These are phyloP conservation scores for Pseudogymnoascus sp. DNA, from an alignment of 2,329 filamentous ascomycete genomes.

Conservation along the genomic window DNA sequence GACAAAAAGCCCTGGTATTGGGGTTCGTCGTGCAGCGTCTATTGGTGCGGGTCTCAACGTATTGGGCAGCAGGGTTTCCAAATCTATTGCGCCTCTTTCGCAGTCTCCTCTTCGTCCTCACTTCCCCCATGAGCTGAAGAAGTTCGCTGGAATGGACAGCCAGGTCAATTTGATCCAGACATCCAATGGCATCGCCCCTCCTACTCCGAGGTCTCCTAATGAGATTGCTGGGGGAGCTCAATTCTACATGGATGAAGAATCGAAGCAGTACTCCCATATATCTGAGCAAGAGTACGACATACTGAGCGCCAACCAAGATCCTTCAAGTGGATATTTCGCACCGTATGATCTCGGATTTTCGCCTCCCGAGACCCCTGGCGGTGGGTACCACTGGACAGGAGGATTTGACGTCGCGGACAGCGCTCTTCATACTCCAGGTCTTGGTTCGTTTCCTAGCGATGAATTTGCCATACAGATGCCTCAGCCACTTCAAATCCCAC, in stretches of 20 bases:
- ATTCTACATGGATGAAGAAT: background rate
- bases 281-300: background rate
- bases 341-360: slow-evolving; percentile 4
- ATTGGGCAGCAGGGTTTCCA: slow-evolving; percentile 7
- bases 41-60: slow-evolving; percentile 8
- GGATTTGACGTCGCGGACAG: slow-evolving; percentile 9
- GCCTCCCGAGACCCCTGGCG: slow-evolving; percentile 11
- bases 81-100: background rate
- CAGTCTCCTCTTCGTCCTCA: slow-evolving; percentile 4
- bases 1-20: background rate
- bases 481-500: slow-evolving; percentile 9
- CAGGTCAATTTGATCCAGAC: slow-evolving; percentile 5
- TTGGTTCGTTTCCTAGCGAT: slow-evolving; percentile 3
- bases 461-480: background rate
- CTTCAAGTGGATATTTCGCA: background rate
- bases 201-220: slow-evolving; percentile 9
- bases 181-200: slow-evolving; percentile 1
- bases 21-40: slow-evolving; percentile 8
- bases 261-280: background rate
- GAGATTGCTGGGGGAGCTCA: background rate
- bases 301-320: background rate
- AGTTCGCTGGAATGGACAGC: slow-evolving; percentile 6
- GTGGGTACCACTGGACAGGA: background rate
- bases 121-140: slow-evolving; percentile 1
- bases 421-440: slow-evolving; percentile 10